Evolutionary conservation across 805 yeast species (phyloP).

Genomic region (Cyberlindnera mississippiensis): DNA sequence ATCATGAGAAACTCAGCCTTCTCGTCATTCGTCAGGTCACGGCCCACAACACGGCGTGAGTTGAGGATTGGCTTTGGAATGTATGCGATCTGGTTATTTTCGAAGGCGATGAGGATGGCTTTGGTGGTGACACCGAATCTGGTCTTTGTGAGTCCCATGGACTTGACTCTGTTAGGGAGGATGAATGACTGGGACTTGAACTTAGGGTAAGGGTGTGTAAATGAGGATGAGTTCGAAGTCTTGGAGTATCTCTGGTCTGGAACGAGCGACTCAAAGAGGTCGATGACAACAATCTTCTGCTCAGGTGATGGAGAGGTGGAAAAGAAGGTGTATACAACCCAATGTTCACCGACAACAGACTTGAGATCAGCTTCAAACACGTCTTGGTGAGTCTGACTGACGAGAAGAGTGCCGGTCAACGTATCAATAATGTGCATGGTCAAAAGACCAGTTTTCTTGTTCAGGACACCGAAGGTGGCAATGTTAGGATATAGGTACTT

Average conservation of each 20-base stretch:
- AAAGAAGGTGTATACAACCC: conserved; percentile 68
- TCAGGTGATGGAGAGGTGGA: conserved; percentile 46
- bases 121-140: conserved; percentile 66
- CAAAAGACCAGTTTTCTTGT: conserved; percentile 29
- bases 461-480: conserved; percentile 9
- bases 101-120: conserved; percentile 55
- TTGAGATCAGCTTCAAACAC: conserved; percentile 41
- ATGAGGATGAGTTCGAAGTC: conserved; percentile 29
- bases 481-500: conserved; percentile 14
- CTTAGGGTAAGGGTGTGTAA: conserved; percentile 41
- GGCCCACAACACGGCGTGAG: conserved; percentile 63
- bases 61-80: conserved; percentile 69
- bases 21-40: conserved; percentile 48
- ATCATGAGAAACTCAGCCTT: conserved; percentile 52
- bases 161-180: conserved; percentile 54
- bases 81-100: conserved; percentile 56
- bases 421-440: conserved; percentile 58
- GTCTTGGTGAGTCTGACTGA: conserved; percentile 39
- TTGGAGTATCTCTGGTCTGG: conserved; percentile 43
- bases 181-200: conserved; percentile 54
- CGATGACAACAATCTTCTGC: conserved; percentile 64
- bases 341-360: conserved; percentile 74
- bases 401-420: conserved; percentile 61
- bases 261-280: conserved; percentile 64
- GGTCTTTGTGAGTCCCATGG: conserved; percentile 53